Conservation (phyloP, 768 basidiomycete genomes). For the Hygrophoropsis aurantiaca region DNA sequence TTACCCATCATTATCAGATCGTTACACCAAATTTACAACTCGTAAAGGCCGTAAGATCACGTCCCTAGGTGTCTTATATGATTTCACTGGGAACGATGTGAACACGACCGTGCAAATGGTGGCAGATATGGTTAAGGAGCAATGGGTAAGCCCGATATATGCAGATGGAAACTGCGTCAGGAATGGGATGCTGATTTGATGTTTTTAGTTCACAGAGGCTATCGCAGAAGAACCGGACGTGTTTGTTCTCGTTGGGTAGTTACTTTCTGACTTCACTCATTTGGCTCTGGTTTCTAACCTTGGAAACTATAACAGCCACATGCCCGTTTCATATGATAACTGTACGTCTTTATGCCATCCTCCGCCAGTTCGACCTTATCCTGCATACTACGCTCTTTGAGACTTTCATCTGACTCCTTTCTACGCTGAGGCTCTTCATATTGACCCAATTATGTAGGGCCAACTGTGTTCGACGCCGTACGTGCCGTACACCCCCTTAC, state of each 20-base stretch:
- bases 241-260: slow-evolving; percentile 72
- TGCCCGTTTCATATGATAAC: slow-evolving; percentile 73
- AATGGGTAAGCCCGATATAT: slow-evolving; percentile 51
- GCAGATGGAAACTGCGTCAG: not conserved
- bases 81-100: slow-evolving; percentile 69
- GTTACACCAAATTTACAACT: slow-evolving; percentile 73
- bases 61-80: slow-evolving; percentile 74
- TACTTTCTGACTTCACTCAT: too few relatives aligned
- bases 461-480: slow-evolving; percentile 69
- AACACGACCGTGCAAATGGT: slow-evolving; percentile 79
- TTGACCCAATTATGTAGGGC: slow-evolving; percentile 46
- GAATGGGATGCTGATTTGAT: not conserved
- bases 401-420: too few relatives aligned
- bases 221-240: slow-evolving; percentile 81
- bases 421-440: too few relatives aligned
- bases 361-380: not conserved
- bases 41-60: slow-evolving; percentile 71
- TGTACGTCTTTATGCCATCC: slow-evolving; percentile 39
- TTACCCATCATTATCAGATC: slow-evolving; percentile 41
- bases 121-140: slow-evolving; percentile 73
- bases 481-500: slow-evolving; percentile 70
- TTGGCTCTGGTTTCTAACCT: too few relatives aligned
- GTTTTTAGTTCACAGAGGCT: slow-evolving; percentile 67
- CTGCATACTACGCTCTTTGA: too few relatives aligned
- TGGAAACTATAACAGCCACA: slow-evolving; percentile 67